Evolutionary conservation across 78 protist genomes (phyloP), one percentile per base, ranked within the genome.

Genomic region (Dictyostelium firmibasis): DNA sequence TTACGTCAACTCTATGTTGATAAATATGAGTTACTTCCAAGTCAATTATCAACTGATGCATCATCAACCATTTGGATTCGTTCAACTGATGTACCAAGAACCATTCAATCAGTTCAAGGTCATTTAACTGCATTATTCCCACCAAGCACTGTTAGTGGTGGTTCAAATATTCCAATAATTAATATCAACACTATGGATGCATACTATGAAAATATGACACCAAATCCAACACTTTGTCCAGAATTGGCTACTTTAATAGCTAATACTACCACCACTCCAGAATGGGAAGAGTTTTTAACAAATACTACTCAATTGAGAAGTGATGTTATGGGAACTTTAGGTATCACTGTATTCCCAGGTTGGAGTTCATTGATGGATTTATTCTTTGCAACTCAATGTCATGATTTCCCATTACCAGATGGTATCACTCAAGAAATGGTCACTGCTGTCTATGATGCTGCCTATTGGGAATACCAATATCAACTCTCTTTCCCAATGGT

Each of bases 81-180:
- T 50, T 92, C 96, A 14, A 92, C 96, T 3, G 96, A 92, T 53
- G 96, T 92, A 36, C 83, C 81, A 20, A 74, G 96, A 50, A 92
- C 96, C 29, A 16, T 92, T n/a, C 96, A 92, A 76, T 92, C 96
- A 0, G 92, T 76, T 35, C 96, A 92, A 53, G 91, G 84, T 18
- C 76, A 86, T 23, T 18, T 92, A 36, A 53, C 83, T 11, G 89
- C 69, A 16, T 76, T 92, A 29, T 92, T 60, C 43, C 96, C 96
- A n/a, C 76, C 75, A 3, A 47, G 31, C 10, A 36, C 75, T 0
- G 57, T 18, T 7, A 10, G 35, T 9, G 9, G n/a, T 38, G 64
- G 64, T n/a, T 31, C 36, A 18, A n/a, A 36, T 16, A 67, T 92
- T 31, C 62, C 75, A 20, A 20, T 50, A 16, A 41, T 92, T 5